Evolutionary conservation across 2,329 filamentous ascomycete genomes (phyloP).

Genomic region (Aspergillus latus): DNA sequence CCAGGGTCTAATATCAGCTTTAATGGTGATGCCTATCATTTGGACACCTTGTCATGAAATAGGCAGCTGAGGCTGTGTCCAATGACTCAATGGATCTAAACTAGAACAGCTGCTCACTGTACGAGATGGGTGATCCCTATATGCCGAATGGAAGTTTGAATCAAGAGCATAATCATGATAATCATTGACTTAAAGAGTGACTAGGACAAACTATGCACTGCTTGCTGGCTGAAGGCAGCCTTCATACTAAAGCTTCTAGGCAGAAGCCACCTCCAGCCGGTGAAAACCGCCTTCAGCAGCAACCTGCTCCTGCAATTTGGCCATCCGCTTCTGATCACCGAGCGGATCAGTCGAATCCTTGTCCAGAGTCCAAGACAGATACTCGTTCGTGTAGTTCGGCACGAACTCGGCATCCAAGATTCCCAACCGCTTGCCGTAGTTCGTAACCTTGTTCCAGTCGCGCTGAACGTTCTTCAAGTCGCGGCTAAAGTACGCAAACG

Average conservation of each 20-base stretch:
- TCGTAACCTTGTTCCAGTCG: conserved; percentile 76
- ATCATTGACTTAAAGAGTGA: background rate
- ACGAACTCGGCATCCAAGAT: conserved; percentile 63
- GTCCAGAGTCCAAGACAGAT: conserved; percentile 65
- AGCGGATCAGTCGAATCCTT: conserved; percentile 65
- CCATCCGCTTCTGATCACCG: conserved; percentile 75
- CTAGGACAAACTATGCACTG: background rate
- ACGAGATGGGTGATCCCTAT: too few relatives aligned
- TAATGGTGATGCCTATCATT: conserved; percentile 2
- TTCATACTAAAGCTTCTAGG: conserved; percentile 18
- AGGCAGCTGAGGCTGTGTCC: too few relatives aligned
- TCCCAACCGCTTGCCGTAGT: conserved; percentile 71
- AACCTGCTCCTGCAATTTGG: conserved; percentile 65
- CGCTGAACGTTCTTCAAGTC: conserved; percentile 72
- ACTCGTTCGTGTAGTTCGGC: conserved; percentile 75
- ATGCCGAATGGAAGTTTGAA: too few relatives aligned
- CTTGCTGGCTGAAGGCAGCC: too few relatives aligned
- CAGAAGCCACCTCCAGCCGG: conserved; percentile 33
- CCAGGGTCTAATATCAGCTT: background rate
- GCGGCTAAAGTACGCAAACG: conserved; percentile 72
- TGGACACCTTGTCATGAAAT: background rate
- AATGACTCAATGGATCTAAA: too few relatives aligned
- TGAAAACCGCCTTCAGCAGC: conserved; percentile 62
- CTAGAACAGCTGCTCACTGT: too few relatives aligned
- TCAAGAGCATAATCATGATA: too few relatives aligned